phyloP scores from a whole-genome alignment of 73 alveolate species.

The Tetrahymena elliotti region DNA sequence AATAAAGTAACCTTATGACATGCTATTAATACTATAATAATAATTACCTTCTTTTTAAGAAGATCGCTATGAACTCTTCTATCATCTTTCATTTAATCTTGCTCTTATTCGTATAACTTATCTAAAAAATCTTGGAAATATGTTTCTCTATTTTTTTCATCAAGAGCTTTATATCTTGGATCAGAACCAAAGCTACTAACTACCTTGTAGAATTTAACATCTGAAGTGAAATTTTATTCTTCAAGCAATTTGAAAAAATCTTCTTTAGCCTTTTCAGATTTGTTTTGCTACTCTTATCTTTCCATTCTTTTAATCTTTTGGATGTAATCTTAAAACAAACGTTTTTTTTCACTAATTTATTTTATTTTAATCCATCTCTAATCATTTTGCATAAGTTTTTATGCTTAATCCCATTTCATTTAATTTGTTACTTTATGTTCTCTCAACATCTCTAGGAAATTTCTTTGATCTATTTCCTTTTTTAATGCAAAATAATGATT shows the following conservation, averaged over 20 bases:
- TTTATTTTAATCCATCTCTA: neutral
- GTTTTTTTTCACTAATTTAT: neutral
- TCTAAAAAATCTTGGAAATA: neutral
- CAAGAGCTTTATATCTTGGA: neutral
- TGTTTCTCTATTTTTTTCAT: neutral
- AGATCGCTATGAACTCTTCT: neutral
- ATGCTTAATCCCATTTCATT: neutral
- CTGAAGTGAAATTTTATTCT: neutral
- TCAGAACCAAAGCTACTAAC: neutral
- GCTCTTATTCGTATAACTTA: neutral
- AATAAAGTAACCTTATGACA: neutral
- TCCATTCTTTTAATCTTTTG: neutral
- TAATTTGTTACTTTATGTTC: neutral
- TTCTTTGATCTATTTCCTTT: neutral
- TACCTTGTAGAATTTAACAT: neutral
- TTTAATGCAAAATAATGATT: neutral
- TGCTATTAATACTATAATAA: too few relatives aligned
- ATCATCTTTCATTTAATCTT: neutral
- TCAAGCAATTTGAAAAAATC: neutral
- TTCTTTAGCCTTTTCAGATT: neutral
- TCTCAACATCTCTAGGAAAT: neutral
- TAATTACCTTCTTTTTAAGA: neutral
- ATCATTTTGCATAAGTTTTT: neutral
- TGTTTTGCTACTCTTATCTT: neutral
- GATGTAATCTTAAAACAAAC: neutral